Evolutionary conservation across 352 stramenopile genomes (phyloP), one percentile per base, ranked within the genome.

Genomic region (Phytophthora sansomeana): DNA sequence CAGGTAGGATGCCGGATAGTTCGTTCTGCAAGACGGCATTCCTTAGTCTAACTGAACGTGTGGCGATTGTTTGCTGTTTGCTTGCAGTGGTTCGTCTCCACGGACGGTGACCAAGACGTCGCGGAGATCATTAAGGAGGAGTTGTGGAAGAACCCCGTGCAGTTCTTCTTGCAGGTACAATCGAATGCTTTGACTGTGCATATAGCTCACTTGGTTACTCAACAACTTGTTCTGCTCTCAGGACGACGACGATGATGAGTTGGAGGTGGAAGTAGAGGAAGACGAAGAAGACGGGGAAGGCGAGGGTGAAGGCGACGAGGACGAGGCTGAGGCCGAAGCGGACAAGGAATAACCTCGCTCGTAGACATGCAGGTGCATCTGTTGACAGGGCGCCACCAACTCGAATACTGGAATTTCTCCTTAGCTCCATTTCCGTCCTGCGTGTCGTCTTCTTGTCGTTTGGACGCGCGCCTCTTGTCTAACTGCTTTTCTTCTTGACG

Each of bases 61-160:
- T 21, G 13, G 49, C 7, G n/a, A n/a, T n/a, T n/a, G n/a, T n/a
- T n/a, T n/a, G n/a, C n/a, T 19, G 28, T 48, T 10, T 43, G 36
- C 36, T 60, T 38, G 38, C 38, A 92, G 78, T 90, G 80, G 81
- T 78, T 92, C 49, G 53, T 64, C n/a, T 70, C 76, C 36, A 81
- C 74, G 13, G 80, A 90, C 1, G 78, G 67, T 5, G 75, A 86
- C 21, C 72, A 90, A 53, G 81, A 89, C 44, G 49, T 90, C 10
- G 80, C 83, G 8, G 82, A 94, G 69, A 77, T 87, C 47, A 91
- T 94, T 52, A 91, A 92, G 77, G 83, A 94, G 56, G 85, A 94
- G 32, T 36, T 91, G 5, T 94, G 79, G 83, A 92, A 91, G 75
- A 81, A 78, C 58, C 82, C 85, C 13, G 76, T 92, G 38, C 67